Conservation (phyloP, 441 rosid genomes). For the Biscutella laevigata region DNA sequence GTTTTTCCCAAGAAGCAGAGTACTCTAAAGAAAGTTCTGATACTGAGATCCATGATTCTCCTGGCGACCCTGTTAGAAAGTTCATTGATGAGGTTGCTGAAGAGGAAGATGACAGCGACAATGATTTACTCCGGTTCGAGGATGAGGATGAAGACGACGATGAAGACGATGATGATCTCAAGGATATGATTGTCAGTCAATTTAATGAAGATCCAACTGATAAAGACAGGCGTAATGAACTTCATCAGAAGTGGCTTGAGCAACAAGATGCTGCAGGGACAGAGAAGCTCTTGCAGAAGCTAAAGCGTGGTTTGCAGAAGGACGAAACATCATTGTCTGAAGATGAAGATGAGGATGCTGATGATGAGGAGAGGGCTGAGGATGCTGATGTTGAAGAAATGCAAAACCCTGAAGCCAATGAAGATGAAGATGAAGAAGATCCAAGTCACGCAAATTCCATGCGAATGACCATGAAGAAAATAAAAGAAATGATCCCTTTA, state of each 20-base stretch:
- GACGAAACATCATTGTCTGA: constrained; percentile 33
- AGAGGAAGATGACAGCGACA: constrained; percentile 94
- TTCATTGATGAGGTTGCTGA: constrained; percentile 88
- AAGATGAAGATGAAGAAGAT: constrained; percentile 42
- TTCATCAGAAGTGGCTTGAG: constrained; percentile 92
- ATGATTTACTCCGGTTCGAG: constrained; percentile 51
- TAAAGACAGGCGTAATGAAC: constrained; percentile 66
- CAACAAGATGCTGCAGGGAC: constrained; percentile 85
- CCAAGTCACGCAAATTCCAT: constrained; percentile 35
- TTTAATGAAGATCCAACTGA: constrained; percentile 63
- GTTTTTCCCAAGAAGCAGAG: constrained; percentile 59
- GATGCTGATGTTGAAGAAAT: constrained; percentile 37
- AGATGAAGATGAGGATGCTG: constrained; percentile 39
- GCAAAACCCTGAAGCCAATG: constrained; percentile 30
- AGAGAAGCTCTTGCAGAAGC: constrained; percentile 62
- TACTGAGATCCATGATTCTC: constrained; percentile 33
- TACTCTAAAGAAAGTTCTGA: constrained; percentile 49
- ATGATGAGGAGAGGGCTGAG: constrained; percentile 34
- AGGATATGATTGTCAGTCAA: constrained; percentile 64
- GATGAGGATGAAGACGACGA: constrained; percentile 77
- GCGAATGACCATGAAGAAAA: constrained; percentile 54
- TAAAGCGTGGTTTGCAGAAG: constrained; percentile 49
- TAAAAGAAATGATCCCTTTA: constrained; percentile 79
- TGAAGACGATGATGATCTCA: constrained; percentile 59
- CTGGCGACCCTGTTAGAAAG: constrained; percentile 71